Conservation (phyloP, 1,139 yeast species). For the Suhomyces maxii region DNA sequence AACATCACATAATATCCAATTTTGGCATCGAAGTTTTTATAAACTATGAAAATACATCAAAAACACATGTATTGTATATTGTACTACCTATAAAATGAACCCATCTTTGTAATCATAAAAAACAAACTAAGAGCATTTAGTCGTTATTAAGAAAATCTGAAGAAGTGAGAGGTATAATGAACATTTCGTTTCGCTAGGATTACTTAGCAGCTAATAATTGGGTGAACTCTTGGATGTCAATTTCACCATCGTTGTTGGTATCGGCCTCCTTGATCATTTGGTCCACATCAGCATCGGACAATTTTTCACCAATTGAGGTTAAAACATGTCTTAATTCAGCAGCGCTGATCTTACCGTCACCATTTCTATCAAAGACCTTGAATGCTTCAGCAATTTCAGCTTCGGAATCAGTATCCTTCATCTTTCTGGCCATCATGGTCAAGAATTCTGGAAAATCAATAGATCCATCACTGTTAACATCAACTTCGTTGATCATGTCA, state of each 20-base stretch:
- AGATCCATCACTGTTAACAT: conserved; percentile 90
- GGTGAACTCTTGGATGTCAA: conserved; percentile 93
- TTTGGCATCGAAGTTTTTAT: no score
- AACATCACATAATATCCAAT: no score
- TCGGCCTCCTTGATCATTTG: conserved; percentile 97
- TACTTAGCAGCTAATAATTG: conserved; percentile 61
- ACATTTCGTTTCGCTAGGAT: neutral
- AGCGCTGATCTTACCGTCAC: conserved; percentile 94
- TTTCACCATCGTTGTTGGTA: conserved; percentile 93
- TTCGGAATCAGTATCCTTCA: conserved; percentile 94
- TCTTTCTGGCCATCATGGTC: conserved; percentile 91
- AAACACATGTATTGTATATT: no score
- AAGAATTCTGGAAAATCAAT: conserved; percentile 87
- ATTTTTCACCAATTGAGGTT: conserved; percentile 50
- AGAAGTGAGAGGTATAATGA: neutral
- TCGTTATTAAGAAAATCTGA: neutral
- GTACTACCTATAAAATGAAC: neutral
- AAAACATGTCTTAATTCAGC: conserved; percentile 95
- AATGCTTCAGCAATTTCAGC: conserved; percentile 97
- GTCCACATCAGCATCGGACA: conserved; percentile 93
- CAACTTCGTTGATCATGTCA: conserved; percentile 96
- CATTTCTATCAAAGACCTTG: conserved; percentile 90
- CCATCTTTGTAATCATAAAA: neutral
- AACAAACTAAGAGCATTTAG: neutral
- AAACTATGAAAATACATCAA: no score